These are phyloP conservation scores for Cantharellus anzutake DNA, from an alignment of 768 basidiomycete genomes.

Conservation along the genomic window DNA sequence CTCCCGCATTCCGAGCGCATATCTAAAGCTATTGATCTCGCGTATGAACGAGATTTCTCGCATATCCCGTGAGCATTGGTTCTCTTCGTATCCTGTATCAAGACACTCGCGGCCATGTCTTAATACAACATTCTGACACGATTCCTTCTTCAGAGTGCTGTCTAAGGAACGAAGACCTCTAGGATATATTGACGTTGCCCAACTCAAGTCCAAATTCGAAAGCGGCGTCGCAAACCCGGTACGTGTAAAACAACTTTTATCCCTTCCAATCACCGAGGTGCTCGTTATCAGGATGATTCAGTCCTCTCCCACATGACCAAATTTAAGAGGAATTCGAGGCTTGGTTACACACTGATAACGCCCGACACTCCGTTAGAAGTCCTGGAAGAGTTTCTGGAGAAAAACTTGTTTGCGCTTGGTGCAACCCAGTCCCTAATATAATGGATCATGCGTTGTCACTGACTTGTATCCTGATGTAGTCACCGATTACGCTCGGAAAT, in stretches of 20 bases:
- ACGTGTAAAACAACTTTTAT: slow-evolving; percentile 15
- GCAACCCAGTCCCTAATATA: not conserved
- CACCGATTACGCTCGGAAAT: slow-evolving; percentile 64
- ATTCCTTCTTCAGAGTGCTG: slow-evolving; percentile 36
- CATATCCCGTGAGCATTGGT: slow-evolving; percentile 54
- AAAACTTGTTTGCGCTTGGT: slow-evolving; percentile 65
- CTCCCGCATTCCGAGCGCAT: slow-evolving; percentile 54
- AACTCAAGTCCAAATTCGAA: slow-evolving; percentile 63
- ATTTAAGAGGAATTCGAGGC: slow-evolving; percentile 40
- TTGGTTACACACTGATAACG: slow-evolving; percentile 65
- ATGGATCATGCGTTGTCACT: slow-evolving; percentile 5
- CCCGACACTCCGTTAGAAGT: slow-evolving; percentile 62
- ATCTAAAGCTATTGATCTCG: slow-evolving; percentile 59
- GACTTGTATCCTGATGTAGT: slow-evolving; percentile 26
- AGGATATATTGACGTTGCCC: slow-evolving; percentile 67
- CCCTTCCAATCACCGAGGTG: not conserved
- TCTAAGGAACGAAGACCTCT: slow-evolving; percentile 52
- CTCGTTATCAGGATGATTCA: slow-evolving; percentile 37
- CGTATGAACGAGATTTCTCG: slow-evolving; percentile 88
- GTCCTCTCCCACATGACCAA: slow-evolving; percentile 51
- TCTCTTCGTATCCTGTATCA: not conserved
- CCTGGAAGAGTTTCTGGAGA: slow-evolving; percentile 57
- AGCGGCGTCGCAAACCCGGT: slow-evolving; percentile 52
- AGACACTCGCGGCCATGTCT: not conserved
- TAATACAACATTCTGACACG: not conserved